These are phyloP conservation scores for Xylaria sp. DNA, from an alignment of 2,329 filamentous ascomycete species.

Conservation along the genomic window DNA sequence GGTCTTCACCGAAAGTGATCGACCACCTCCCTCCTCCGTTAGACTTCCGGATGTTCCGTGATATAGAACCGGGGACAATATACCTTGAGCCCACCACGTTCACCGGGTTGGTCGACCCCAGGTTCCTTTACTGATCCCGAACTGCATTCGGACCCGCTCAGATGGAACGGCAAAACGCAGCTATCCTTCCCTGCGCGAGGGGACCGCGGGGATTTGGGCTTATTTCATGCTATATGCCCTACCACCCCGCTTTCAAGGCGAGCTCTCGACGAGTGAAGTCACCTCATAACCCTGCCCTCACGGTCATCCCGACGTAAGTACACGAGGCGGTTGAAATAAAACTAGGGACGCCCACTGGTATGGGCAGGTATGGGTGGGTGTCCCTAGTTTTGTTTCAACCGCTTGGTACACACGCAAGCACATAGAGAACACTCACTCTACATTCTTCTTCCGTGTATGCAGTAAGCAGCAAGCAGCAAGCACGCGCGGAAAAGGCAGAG, in stretches of 20 bases:
- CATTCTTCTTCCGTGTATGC: neutral
- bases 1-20: neutral
- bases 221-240: neutral
- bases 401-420: neutral
- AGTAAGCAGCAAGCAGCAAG: neutral
- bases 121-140: neutral
- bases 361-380: no score
- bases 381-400: no score
- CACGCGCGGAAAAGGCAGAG: neutral
- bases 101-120: neutral
- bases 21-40: no score
- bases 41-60: neutral
- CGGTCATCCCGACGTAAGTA: neutral
- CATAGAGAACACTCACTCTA: neutral
- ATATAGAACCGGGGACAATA: neutral
- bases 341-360: no score
- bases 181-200: constrained; percentile 6
- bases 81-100: neutral
- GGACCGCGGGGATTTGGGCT: neutral
- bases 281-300: neutral
- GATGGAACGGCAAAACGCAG: constrained; percentile 10
- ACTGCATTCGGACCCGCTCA: constrained; percentile 11
- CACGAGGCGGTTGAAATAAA: no score
- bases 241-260: neutral
- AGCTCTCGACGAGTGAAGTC: neutral